These are phyloP conservation scores for Hyaloperonospora arabidopsidis DNA, from an alignment of 352 stramenopile genomes.

Conservation along the genomic window DNA sequence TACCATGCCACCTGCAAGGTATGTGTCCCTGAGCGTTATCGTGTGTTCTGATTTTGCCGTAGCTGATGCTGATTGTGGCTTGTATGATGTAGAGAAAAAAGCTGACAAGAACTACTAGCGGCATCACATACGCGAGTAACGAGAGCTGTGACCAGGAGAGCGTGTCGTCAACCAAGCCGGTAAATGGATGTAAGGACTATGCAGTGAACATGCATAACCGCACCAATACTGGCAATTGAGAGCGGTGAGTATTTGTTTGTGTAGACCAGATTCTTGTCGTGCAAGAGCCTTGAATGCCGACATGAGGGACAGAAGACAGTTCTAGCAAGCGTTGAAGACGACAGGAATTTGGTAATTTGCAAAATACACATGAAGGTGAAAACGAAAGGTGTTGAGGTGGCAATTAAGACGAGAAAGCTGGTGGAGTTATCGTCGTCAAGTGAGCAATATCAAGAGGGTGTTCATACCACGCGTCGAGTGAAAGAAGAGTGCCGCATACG, in stretches of 20 bases:
- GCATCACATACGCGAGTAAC: constrained; percentile 24
- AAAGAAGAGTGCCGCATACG: too few relatives aligned
- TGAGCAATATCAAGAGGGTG: too few relatives aligned
- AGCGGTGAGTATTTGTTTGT: constrained; percentile 9
- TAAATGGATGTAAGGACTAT: constrained; percentile 18
- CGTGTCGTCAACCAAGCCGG: constrained; percentile 8
- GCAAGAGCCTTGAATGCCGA: constrained; percentile 15
- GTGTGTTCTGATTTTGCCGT: background rate
- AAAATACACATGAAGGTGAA: too few relatives aligned
- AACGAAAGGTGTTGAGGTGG: too few relatives aligned
- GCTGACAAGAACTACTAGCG: constrained; percentile 9
- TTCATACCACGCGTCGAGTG: too few relatives aligned
- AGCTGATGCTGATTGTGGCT: constrained; percentile 5
- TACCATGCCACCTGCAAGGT: constrained; percentile 37
- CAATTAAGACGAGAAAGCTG: too few relatives aligned
- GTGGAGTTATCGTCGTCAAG: too few relatives aligned
- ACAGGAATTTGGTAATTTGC: too few relatives aligned
- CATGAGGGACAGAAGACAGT: too few relatives aligned
- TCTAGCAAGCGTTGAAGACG: too few relatives aligned
- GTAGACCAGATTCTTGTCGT: constrained; percentile 7
- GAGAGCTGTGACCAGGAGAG: constrained; percentile 14
- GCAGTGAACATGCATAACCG: constrained; percentile 26
- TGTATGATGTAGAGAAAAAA: constrained; percentile 20
- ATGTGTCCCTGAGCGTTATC: constrained; percentile 3
- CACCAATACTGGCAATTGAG: constrained; percentile 19